These are phyloP conservation scores for Scenedesmus sp. DNA, from an alignment of 163 green algal genomes.

Conservation along the genomic window DNA sequence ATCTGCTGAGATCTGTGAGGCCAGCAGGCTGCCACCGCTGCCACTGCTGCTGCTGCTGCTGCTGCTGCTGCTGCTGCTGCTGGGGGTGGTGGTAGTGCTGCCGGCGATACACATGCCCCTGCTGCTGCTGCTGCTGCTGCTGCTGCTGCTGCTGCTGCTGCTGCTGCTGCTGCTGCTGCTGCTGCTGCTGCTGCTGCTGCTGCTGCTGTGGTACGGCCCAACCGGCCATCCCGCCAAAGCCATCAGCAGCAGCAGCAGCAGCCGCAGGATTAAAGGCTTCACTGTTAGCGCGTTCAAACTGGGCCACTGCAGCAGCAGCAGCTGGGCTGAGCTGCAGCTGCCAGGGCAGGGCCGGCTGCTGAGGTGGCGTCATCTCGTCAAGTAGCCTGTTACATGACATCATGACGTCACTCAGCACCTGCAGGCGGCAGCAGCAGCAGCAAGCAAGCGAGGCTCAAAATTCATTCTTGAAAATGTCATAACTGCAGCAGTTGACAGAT, in stretches of 20 bases:
- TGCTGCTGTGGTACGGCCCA: not conserved
- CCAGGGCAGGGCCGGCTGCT: not conserved
- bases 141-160: not conserved
- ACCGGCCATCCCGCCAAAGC: not conserved
- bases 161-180: not conserved
- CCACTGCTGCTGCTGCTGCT: slow-evolving; percentile 2
- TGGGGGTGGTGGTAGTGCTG: not conserved
- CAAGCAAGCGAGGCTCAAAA: too few relatives aligned
- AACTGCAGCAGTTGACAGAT: too few relatives aligned
- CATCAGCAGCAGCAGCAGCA: not conserved
- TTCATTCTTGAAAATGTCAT: too few relatives aligned
- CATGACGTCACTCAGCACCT: slow-evolving; percentile 7
- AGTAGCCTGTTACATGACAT: slow-evolving; percentile 4
- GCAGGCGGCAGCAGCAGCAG: not conserved
- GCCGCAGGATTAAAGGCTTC: too few relatives aligned
- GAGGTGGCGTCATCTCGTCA: not conserved
- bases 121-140: not conserved
- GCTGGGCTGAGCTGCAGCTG: slow-evolving; percentile 11
- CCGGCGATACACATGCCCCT: not conserved
- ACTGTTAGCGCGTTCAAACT: not conserved
- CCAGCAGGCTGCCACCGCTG: not conserved
- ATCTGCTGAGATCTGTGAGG: not conserved
- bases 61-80: slow-evolving; percentile 20
- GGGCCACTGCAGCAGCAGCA: not conserved
- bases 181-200: not conserved